Evolutionary conservation across 305 asterid species (phyloP).

Genomic region (Solanum hybrid): DNA sequence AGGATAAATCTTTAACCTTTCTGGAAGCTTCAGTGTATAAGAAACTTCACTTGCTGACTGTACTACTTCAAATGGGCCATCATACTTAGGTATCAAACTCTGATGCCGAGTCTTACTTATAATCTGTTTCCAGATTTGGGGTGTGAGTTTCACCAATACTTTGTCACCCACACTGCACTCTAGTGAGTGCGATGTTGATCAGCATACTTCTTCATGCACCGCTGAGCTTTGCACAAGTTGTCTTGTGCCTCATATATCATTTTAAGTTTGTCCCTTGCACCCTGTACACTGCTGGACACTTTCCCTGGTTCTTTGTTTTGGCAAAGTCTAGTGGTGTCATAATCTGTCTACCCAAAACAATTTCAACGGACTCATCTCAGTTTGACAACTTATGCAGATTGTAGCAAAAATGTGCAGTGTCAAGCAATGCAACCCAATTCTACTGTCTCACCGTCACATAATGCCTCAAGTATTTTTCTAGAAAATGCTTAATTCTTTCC

Average conservation of each 20-base stretch:
- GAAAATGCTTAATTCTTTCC: neutral
- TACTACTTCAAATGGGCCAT: neutral
- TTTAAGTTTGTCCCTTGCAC: neutral
- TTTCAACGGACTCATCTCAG: neutral
- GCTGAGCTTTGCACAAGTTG: neutral
- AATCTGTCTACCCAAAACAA: neutral
- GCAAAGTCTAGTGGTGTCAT: neutral
- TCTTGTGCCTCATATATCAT: neutral
- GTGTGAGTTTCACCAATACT: neutral
- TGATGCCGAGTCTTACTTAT: neutral
- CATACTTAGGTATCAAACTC: neutral
- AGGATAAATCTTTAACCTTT: neutral
- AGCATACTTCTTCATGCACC: neutral
- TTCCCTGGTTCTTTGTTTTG: neutral
- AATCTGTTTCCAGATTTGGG: neutral
- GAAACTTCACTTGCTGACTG: neutral
- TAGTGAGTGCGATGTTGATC: neutral
- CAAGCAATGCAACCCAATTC: neutral
- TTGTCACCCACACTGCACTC: neutral
- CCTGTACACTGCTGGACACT: neutral
- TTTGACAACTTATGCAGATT: neutral
- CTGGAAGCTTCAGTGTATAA: neutral
- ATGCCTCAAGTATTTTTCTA: neutral
- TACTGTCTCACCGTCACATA: neutral
- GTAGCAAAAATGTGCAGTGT: neutral